These are phyloP conservation scores for Poa pratensis DNA, from an alignment of 176 grass and related monocot genomes.

Conservation along the genomic window DNA sequence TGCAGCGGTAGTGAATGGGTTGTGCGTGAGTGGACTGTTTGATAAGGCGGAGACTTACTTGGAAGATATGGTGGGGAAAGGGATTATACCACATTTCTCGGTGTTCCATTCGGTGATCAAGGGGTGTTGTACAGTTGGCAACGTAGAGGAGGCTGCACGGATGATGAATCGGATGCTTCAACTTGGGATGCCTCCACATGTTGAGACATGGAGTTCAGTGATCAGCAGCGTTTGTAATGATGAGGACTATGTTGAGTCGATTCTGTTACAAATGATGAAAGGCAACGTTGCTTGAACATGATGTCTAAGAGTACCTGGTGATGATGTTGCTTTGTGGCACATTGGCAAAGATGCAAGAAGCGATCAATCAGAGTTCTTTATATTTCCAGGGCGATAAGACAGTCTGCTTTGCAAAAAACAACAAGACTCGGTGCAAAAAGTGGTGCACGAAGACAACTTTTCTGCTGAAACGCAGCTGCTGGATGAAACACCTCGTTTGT, in stretches of 20 bases:
- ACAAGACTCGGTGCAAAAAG: background rate
- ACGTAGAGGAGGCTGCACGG: slow-evolving; percentile 52
- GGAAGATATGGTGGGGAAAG: slow-evolving; percentile 59
- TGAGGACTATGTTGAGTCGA: slow-evolving; percentile 29
- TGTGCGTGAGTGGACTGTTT: slow-evolving; percentile 59
- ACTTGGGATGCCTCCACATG: slow-evolving; percentile 59
- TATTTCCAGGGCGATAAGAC: slow-evolving; percentile 12
- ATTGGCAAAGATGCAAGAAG: background rate
- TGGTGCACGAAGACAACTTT: background rate
- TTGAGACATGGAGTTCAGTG: slow-evolving; percentile 72
- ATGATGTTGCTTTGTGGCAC: background rate
- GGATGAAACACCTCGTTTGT: slow-evolving; percentile 34
- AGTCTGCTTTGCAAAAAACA: background rate
- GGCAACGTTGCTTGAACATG: background rate
- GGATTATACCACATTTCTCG: slow-evolving; percentile 74
- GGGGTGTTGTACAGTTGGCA: slow-evolving; percentile 74
- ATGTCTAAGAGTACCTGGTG: slow-evolving; percentile 22
- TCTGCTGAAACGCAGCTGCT: background rate
- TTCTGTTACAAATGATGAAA: slow-evolving; percentile 47
- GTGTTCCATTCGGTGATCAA: slow-evolving; percentile 76
- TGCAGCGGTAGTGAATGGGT: slow-evolving; percentile 62
- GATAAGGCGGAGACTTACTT: slow-evolving; percentile 63
- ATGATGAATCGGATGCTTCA: slow-evolving; percentile 60
- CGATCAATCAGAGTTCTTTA: background rate
- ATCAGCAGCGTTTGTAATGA: slow-evolving; percentile 51